phyloP scores from a whole-genome alignment of 2,329 filamentous ascomycete species.

The Aspergillus neotritici region DNA sequence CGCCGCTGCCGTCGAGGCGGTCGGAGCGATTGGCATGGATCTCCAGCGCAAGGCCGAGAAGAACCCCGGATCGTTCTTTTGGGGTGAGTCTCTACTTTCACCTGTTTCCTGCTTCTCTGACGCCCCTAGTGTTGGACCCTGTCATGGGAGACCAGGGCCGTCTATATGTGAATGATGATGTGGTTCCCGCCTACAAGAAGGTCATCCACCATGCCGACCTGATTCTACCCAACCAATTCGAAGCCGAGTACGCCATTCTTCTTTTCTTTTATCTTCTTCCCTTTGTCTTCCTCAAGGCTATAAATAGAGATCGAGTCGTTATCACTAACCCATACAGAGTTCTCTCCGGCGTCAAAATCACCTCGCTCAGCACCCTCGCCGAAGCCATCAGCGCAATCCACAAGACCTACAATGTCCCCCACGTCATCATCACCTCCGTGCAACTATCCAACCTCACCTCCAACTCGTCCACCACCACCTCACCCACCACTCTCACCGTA shows the following conservation, averaged over 20 bases:
- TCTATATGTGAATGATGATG: conserved; percentile 85
- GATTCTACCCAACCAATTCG: conserved; percentile 94
- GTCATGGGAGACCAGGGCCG: conserved; percentile 96
- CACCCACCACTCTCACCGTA: conserved; percentile 55
- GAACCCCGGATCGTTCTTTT: conserved; percentile 77
- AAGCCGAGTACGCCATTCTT: conserved; percentile 69
- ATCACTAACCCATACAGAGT: conserved; percentile 50
- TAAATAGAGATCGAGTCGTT: no score
- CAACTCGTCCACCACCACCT: conserved; percentile 28
- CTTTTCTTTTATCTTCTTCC: background rate
- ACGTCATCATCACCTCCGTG: conserved; percentile 89
- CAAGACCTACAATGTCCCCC: conserved; percentile 67
- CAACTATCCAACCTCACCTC: conserved; percentile 55
- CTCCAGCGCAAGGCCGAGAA: conserved; percentile 60
- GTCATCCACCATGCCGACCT: conserved; percentile 78
- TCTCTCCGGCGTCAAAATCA: conserved; percentile 78
- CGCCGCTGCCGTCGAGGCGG: conserved; percentile 73
- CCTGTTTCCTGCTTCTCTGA: conserved; percentile 3
- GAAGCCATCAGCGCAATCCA: conserved; percentile 74
- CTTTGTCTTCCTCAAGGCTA: no score
- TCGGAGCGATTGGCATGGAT: conserved; percentile 78
- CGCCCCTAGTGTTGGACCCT: conserved; percentile 68
- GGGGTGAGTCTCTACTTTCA: conserved; percentile 48
- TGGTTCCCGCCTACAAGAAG: conserved; percentile 82
- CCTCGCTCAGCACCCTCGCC: conserved; percentile 65